Conservation (phyloP, 768 basidiomycete species). For the Leccinum subgranulosum region DNA sequence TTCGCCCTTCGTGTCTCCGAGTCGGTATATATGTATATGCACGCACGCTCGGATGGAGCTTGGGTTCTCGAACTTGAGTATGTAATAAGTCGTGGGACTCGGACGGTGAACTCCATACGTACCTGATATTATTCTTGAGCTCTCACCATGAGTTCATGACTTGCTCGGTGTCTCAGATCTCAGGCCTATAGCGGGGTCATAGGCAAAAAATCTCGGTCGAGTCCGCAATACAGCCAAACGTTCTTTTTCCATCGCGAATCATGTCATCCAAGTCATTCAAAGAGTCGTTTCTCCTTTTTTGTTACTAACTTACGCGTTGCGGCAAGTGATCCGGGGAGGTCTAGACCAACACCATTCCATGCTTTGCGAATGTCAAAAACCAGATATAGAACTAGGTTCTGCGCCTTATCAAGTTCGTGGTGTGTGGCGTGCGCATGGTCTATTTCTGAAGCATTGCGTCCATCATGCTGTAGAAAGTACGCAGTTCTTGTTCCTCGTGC, state of each 20-base stretch:
- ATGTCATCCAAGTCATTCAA: no score
- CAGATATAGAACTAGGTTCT: neutral
- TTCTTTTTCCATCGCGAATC: no score
- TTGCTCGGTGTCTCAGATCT: neutral
- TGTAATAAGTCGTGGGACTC: neutral
- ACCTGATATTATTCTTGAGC: neutral
- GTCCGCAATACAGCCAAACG: no score
- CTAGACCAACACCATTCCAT: neutral
- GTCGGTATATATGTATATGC: neutral
- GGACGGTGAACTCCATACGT: no score
- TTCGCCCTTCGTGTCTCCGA: neutral
- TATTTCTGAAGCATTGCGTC: conserved; percentile 2
- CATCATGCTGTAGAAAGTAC: neutral
- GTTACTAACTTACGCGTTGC: no score
- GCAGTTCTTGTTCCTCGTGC: neutral
- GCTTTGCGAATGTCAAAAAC: neutral
- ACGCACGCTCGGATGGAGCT: conserved; percentile 18
- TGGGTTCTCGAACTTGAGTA: neutral
- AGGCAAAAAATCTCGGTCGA: no score
- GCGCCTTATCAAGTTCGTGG: conserved; percentile 3
- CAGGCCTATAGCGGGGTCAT: neutral
- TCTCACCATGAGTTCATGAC: neutral
- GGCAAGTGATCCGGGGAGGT: neutral
- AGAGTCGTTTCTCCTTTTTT: no score
- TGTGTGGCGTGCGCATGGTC: conserved; percentile 12